A percentile compares a stretch with the other conserved stretches of the same genome.
These are phyloP conservation scores for Blepharisma stoltei DNA, from an alignment of 73 alveolate species.

Conservation along the genomic window DNA sequence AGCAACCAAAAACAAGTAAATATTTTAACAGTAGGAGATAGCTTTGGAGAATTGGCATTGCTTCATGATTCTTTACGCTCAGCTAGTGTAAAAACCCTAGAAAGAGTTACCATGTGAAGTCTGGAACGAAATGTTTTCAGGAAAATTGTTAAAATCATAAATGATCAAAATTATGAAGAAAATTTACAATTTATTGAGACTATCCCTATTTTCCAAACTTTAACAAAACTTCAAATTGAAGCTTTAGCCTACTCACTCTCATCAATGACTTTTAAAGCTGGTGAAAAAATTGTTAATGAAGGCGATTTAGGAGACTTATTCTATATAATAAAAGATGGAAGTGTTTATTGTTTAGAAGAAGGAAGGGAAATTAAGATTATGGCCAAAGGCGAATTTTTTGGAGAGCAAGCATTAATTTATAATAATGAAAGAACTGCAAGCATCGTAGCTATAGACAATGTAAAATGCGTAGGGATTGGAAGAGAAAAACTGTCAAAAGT, in stretches of 20 bases:
- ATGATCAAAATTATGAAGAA: slow-evolving; percentile 31
- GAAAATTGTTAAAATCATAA: slow-evolving; percentile 40
- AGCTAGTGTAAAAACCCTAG: slow-evolving; percentile 73
- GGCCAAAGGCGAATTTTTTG: slow-evolving; percentile 53
- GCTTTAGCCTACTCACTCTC: background rate
- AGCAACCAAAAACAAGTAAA: background rate
- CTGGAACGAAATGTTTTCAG: slow-evolving; percentile 86
- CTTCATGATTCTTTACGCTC: slow-evolving; percentile 83
- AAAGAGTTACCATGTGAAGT: slow-evolving; percentile 72
- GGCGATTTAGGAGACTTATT: slow-evolving; percentile 78
- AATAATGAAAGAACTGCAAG: slow-evolving; percentile 49
- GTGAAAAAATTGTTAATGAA: slow-evolving; percentile 57
- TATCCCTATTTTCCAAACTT: slow-evolving; percentile 24
- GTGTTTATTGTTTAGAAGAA: slow-evolving; percentile 49
- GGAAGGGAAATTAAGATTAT: slow-evolving; percentile 44
- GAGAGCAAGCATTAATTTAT: slow-evolving; percentile 39
- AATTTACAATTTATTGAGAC: slow-evolving; percentile 34
- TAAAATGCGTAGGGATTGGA: background rate
- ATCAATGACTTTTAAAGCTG: slow-evolving; percentile 36
- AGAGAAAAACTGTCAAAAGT: background rate
- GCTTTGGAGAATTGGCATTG: slow-evolving; percentile 93
- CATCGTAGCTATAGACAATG: slow-evolving; percentile 33
- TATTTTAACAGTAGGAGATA: slow-evolving; percentile 63
- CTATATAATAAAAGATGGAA: slow-evolving; percentile 64
- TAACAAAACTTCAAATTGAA: background rate